These are phyloP conservation scores for Aquanectria penicillioides DNA, from an alignment of 2,329 filamentous ascomycete species.

Conservation along the genomic window DNA sequence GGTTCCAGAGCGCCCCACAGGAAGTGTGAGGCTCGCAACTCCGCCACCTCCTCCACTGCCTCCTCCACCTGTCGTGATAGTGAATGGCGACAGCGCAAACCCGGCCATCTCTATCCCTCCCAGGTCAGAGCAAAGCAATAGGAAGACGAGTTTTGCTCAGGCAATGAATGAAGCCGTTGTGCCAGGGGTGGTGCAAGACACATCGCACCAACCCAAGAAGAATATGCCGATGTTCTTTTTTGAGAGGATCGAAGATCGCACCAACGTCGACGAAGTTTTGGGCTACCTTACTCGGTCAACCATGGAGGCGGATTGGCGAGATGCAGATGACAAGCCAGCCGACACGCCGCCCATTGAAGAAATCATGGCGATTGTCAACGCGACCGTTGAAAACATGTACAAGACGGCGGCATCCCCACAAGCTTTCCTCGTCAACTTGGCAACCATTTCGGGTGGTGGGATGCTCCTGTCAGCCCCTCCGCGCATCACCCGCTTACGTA, in stretches of 20 bases:
- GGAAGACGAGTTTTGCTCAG: slow-evolving; percentile 30
- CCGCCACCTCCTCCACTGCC: slow-evolving; percentile 56
- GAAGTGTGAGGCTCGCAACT: slow-evolving; percentile 71
- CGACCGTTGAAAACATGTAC: slow-evolving; percentile 63
- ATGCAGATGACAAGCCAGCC: slow-evolving; percentile 55
- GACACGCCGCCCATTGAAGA: slow-evolving; percentile 61
- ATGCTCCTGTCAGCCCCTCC: slow-evolving; percentile 57
- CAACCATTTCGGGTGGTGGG: slow-evolving; percentile 64
- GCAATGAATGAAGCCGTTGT: slow-evolving; percentile 30
- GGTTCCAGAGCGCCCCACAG: slow-evolving; percentile 63
- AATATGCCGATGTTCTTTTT: slow-evolving; percentile 46
- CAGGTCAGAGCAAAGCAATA: slow-evolving; percentile 9
- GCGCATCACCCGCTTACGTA: slow-evolving; percentile 56
- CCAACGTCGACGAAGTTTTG: slow-evolving; percentile 67
- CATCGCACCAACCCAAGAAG: slow-evolving; percentile 8
- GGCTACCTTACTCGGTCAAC: slow-evolving; percentile 63
- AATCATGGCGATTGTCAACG: slow-evolving; percentile 62
- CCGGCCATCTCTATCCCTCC: neutral
- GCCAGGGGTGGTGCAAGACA: slow-evolving; percentile 17
- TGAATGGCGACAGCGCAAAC: slow-evolving; percentile 30
- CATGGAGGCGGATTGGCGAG: slow-evolving; percentile 62
- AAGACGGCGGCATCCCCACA: slow-evolving; percentile 61
- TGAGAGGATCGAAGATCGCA: slow-evolving; percentile 55
- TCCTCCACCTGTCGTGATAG: slow-evolving; percentile 51
- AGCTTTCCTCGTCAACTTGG: slow-evolving; percentile 68